Evolutionary conservation across 768 basidiomycete genomes (phyloP), one percentile per base, ranked within the genome.

Genomic region (Tulasnella sp.): DNA sequence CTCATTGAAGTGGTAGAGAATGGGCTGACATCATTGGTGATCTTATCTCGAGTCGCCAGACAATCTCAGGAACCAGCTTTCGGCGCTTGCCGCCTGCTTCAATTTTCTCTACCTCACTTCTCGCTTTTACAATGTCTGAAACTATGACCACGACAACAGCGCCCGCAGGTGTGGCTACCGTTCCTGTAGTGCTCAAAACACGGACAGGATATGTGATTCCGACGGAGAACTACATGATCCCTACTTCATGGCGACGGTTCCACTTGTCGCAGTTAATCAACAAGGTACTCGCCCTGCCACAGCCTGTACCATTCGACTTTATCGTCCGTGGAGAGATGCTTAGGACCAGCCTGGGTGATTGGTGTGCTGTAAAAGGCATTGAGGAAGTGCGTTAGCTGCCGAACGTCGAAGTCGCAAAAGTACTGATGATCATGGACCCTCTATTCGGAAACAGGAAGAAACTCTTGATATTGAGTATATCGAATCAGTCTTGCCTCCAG

Each of bases 261-360:
- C 95, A 97, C 67, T 85, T 99, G 30, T 97, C 94, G 1, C 92
- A 97, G 62, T 84, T 98, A 44, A 83, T 99, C 61, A 99, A 99
- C 75, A 96, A 96, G 68, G 89, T 94, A 0, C 76, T 98, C 26
- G 78, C 80, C 24, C 80, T 86, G 17, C 70, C 78, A 0, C 80
- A 81, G 56, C 83, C 88, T 0, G 76, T 95, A 2, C 94, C 93
- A 0, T 97, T 97, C 69, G 94, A 99, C 71, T 98, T 97, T 70
- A 72, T 99, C 47, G 75, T 96, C 43, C 76, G 79, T 47, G 90
- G 91, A n/a, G 82, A 88, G 68, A 78, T 97, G 11, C 70, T 97
- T 2, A 75, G 86, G 48, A 77, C 79, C 0, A 82, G 76, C 26
- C 69, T 99, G 26, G 82, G 77, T 11, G 84, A 84, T 65, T 93